Evolutionary conservation across 2,329 filamentous ascomycete genomes (phyloP).

Genomic region (Fusarium sublunatum): DNA sequence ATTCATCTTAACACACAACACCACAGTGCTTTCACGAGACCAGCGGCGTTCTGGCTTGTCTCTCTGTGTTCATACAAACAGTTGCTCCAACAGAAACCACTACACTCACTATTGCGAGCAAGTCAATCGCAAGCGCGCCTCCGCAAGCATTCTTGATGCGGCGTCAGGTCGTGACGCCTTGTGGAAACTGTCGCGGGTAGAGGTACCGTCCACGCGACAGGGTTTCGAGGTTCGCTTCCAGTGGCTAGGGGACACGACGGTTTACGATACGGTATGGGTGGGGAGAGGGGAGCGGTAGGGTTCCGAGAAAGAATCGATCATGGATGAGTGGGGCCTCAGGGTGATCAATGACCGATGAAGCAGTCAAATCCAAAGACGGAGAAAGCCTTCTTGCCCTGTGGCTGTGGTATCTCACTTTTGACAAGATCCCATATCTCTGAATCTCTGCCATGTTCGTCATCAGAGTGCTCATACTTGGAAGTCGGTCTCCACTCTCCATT

Average conservation of each 20-base stretch:
- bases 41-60: not conserved
- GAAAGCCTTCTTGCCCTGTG: conserved; percentile 39
- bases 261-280: conserved; percentile 42
- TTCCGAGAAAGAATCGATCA: conserved; percentile 43
- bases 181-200: conserved; percentile 37
- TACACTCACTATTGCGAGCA: conserved; percentile 10
- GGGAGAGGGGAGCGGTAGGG: conserved; percentile 30
- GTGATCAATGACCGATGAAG: conserved; percentile 36
- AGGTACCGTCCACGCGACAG: conserved; percentile 34
- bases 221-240: conserved; percentile 42
- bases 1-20: conserved; percentile 10
- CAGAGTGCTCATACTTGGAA: conserved; percentile 2
- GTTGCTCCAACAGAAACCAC: not conserved
- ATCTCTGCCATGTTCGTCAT: conserved; percentile 24
- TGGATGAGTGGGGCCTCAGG: conserved; percentile 40
- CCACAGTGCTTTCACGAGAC: conserved; percentile 18
- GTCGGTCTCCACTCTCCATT: conserved; percentile 2
- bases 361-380: conserved; percentile 29
- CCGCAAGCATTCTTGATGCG: conserved; percentile 27
- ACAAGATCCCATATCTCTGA: conserved; percentile 34
- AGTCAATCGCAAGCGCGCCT: conserved; percentile 21
- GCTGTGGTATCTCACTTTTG: conserved; percentile 29
- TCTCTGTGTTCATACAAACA: not conserved
- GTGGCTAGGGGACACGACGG: conserved; percentile 34
- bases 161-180: conserved; percentile 26